A percentile compares a stretch with the other conserved stretches of the same genome.
Evolutionary conservation across 495 filamentous ascomycete genomes (phyloP).

Genomic region (Aspergillus egyptiacus): DNA sequence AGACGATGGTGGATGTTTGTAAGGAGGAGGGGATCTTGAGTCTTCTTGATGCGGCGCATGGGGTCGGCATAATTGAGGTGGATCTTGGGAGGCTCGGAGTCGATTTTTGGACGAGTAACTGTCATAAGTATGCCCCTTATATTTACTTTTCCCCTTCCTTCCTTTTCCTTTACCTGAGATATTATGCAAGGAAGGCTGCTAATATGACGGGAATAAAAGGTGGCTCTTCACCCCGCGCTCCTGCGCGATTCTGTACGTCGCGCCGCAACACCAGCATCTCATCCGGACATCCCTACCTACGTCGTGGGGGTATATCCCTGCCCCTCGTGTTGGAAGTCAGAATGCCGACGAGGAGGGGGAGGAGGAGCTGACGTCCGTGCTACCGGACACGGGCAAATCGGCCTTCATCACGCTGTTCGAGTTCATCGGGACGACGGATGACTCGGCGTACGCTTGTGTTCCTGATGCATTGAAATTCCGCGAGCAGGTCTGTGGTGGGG

Average conservation of each 20-base stretch:
- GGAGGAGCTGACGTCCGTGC: constrained; percentile 22
- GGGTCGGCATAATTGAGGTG: constrained; percentile 68
- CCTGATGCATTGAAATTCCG: constrained; percentile 66
- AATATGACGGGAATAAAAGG: no score
- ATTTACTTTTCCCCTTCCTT: not conserved
- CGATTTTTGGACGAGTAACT: constrained; percentile 81
- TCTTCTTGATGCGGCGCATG: constrained; percentile 77
- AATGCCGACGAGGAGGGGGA: not conserved
- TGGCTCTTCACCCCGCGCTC: constrained; percentile 84
- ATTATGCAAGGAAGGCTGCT: not conserved
- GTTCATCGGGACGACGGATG: constrained; percentile 71
- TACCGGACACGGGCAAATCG: constrained; percentile 40
- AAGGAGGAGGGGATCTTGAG: constrained; percentile 55
- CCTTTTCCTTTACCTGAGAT: not conserved
- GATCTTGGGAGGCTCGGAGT: constrained; percentile 58
- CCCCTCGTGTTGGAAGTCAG: constrained; percentile 5
- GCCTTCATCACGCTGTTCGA: constrained; percentile 67
- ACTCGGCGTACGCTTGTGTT: constrained; percentile 62
- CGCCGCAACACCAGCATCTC: constrained; percentile 61
- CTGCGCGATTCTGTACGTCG: constrained; percentile 75
- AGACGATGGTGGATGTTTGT: constrained; percentile 56
- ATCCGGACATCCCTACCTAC: constrained; percentile 73
- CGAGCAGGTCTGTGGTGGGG: constrained; percentile 63
- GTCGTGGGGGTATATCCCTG: constrained; percentile 49
- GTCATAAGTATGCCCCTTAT: constrained; percentile 65